Conservation (phyloP, 2,329 filamentous ascomycete species). For the Fusarium verrucosum region DNA sequence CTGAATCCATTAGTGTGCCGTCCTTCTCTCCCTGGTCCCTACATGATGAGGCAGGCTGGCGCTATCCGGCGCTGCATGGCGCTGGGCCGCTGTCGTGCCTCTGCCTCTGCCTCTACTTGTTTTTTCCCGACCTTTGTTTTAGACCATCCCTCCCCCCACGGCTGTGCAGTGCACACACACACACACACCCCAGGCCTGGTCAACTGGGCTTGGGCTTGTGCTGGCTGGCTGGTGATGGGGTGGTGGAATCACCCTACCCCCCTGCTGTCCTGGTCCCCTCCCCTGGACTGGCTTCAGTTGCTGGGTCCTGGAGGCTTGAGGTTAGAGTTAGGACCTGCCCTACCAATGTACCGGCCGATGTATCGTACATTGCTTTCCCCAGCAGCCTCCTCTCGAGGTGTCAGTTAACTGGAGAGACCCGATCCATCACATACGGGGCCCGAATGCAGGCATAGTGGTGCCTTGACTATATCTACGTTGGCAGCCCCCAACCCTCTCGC, state of each 20-base stretch:
- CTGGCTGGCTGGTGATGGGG: conserved; percentile 32
- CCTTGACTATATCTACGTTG: conserved; percentile 46
- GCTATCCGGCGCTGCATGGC: conserved; percentile 28
- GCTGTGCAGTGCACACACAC: conserved; percentile 28
- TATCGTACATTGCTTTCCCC: conserved; percentile 31
- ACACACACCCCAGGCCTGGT: conserved; percentile 13
- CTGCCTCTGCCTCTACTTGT: conserved; percentile 7
- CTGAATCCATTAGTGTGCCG: conserved; percentile 18
- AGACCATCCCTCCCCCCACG: conserved; percentile 17
- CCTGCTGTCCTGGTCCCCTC: conserved; percentile 12
- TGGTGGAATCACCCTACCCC: conserved; percentile 27
- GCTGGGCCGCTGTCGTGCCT: conserved; percentile 30
- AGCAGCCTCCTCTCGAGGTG: conserved; percentile 35
- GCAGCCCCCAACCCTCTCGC: conserved; percentile 36
- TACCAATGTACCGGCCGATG: conserved; percentile 33
- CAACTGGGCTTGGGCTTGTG: conserved; percentile 24
- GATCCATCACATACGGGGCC: conserved; percentile 41
- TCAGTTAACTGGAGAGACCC: conserved; percentile 36
- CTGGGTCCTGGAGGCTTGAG: conserved; percentile 24
- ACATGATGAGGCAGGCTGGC: conserved; percentile 28
- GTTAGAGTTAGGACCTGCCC: conserved; percentile 29
- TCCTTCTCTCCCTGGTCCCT: conserved; percentile 7
- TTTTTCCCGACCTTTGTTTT: conserved; percentile 18
- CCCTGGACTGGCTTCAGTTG: conserved; percentile 25
- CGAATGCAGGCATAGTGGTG: conserved; percentile 42